These are phyloP conservation scores for Pseudogymnoascus sp. DNA, from an alignment of 2,329 filamentous ascomycete species.

Conservation along the genomic window DNA sequence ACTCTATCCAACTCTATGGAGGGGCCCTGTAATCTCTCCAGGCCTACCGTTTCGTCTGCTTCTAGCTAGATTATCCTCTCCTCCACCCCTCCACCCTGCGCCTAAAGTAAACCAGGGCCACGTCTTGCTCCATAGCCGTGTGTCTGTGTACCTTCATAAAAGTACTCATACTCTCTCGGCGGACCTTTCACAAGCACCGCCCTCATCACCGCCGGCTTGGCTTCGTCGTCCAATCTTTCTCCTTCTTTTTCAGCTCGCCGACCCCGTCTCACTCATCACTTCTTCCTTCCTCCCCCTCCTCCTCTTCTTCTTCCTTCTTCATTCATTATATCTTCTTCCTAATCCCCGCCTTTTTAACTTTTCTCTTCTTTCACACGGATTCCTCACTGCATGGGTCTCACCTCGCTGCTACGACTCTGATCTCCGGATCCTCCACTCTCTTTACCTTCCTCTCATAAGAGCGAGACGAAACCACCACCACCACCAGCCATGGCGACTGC, in stretches of 20 bases:
- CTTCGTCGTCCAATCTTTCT: slow-evolving; percentile 8
- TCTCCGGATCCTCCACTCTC: slow-evolving; percentile 9
- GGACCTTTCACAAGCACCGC: neutral
- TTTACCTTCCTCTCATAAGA: slow-evolving; percentile 2
- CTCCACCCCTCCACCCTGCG: neutral
- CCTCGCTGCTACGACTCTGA: neutral
- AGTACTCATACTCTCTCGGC: neutral
- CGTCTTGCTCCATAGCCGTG: neutral
- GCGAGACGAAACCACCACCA: slow-evolving; percentile 5
- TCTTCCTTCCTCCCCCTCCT: neutral
- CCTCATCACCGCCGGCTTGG: slow-evolving; percentile 2
- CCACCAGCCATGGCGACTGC: slow-evolving; percentile 5
- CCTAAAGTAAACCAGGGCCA: slow-evolving; percentile 2
- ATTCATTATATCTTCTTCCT: slow-evolving; percentile 6
- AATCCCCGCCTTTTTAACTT: neutral
- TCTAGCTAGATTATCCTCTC: neutral
- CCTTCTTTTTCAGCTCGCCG: slow-evolving; percentile 10
- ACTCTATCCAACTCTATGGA: neutral
- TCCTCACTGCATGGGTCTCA: neutral
- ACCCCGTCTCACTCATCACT: neutral
- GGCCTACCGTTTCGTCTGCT: neutral
- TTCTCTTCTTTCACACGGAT: neutral
- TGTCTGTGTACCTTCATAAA: neutral
- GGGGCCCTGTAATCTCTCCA: neutral
- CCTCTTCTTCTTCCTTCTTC: neutral